Percentiles rank a stretch among this genome's conserved stretches.
Conservation (phyloP, 768 basidiomycete species). For the Boletellus ananas region DNA sequence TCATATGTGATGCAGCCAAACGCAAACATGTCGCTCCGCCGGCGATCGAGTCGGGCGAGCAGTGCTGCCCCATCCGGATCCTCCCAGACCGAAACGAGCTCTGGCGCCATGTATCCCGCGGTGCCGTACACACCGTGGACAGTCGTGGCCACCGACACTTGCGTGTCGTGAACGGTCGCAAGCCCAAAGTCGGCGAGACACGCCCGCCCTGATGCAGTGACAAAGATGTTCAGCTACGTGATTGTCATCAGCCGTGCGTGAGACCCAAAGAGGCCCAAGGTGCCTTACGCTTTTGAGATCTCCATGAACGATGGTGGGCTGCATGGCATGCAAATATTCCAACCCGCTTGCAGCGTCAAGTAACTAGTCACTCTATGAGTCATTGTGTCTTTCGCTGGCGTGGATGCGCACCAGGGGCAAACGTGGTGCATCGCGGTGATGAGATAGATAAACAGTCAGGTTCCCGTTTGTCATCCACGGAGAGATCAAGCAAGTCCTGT, state of each 20-base stretch:
- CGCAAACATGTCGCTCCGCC: constrained; percentile 35
- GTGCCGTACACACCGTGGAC: constrained; percentile 18
- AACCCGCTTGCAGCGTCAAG: constrained; percentile 37
- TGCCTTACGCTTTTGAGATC: constrained; percentile 41
- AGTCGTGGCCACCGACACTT: constrained; percentile 13
- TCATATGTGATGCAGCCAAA: constrained; percentile 34
- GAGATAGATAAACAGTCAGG: constrained; percentile 27
- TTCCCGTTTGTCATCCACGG: constrained; percentile 30
- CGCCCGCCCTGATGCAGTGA: constrained; percentile 22
- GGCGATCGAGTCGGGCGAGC: constrained; percentile 18
- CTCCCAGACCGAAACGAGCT: constrained; percentile 16
- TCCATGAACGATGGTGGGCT: constrained; percentile 41
- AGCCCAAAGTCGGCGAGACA: constrained; percentile 35
- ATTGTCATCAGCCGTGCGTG: neutral
- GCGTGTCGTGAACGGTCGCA: constrained; percentile 16
- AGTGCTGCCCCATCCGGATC: constrained; percentile 8
- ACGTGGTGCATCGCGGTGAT: constrained; percentile 25
- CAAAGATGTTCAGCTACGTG: constrained; percentile 27
- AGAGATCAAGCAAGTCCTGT: constrained; percentile 20
- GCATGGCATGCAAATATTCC: constrained; percentile 36
- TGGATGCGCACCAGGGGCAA: constrained; percentile 29
- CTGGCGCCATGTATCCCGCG: constrained; percentile 27
- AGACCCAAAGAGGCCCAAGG: neutral
- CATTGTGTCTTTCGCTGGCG: neutral
- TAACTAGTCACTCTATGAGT: constrained; percentile 26